phyloP scores from a whole-genome alignment of 176 grass and related monocot species.

The Carex scoparia region DNA sequence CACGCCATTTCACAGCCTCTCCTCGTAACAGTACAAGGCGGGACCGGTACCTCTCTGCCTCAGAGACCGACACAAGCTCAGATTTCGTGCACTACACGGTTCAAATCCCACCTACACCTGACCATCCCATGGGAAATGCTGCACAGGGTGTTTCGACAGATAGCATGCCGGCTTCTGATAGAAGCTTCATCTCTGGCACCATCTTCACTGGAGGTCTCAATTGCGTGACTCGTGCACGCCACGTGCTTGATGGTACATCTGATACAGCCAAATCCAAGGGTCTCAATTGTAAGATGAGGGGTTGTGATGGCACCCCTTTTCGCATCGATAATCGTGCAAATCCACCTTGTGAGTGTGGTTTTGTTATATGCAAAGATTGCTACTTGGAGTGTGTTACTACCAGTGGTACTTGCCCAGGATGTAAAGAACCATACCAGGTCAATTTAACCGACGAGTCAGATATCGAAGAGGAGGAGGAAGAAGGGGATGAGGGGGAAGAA shows the following conservation, averaged over 20 bases:
- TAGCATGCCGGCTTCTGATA: conserved; percentile 20
- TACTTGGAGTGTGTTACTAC: conserved; percentile 51
- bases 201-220: conserved; percentile 98
- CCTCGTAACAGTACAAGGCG: conserved; percentile 32
- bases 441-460: conserved; percentile 34
- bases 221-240: conserved; percentile 57
- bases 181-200: conserved; percentile 76
- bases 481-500: conserved; percentile 53
- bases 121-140: conserved; percentile 5
- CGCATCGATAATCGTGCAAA: conserved; percentile 9
- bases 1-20: conserved; percentile 56
- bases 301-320: conserved; percentile 67
- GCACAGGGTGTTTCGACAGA: not conserved
- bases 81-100: conserved; percentile 95
- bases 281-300: conserved; percentile 68
- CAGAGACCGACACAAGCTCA: conserved; percentile 17
- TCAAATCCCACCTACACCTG: conserved; percentile 87
- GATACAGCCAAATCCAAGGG: conserved; percentile 35
- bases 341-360: conserved; percentile 75
- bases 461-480: conserved; percentile 42
- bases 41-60: conserved; percentile 43
- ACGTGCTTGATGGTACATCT: conserved; percentile 41
- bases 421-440: conserved; percentile 57
- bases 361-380: conserved; percentile 86
- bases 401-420: conserved; percentile 58